A percentile compares a stretch with the other conserved stretches of the same genome.
Conservation (phyloP, 2,329 filamentous ascomycete genomes). For the Fusarium armeniacum region DNA sequence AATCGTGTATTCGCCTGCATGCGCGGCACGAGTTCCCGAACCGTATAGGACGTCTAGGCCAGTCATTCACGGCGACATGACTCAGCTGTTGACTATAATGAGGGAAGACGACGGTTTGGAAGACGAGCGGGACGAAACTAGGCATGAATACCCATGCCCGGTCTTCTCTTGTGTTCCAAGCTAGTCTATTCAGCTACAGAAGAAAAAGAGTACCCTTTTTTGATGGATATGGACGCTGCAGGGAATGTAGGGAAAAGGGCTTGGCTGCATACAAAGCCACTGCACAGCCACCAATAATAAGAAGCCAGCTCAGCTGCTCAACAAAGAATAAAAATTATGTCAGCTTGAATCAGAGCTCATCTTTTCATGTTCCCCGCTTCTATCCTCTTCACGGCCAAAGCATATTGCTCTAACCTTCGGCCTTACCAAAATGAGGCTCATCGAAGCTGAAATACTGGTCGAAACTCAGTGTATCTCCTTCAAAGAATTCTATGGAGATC, state of each 20-base stretch:
- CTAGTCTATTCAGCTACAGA: too few relatives aligned
- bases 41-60: fast-evolving
- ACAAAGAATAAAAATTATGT: not conserved
- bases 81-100: not conserved
- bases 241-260: not conserved
- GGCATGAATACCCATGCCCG: too few relatives aligned
- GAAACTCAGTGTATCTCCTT: not conserved
- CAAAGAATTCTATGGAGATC: not conserved
- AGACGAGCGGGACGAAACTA: fast-evolving
- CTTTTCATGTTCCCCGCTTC: not conserved
- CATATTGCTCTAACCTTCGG: too few relatives aligned
- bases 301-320: not conserved
- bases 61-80: not conserved
- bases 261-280: not conserved
- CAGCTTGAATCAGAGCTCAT: not conserved
- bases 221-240: too few relatives aligned
- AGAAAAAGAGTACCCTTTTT: too few relatives aligned
- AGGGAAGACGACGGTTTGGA: fast-evolving
- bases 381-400: fast-evolving
- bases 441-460: not conserved
- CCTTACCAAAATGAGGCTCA: not conserved
- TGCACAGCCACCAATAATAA: not conserved
- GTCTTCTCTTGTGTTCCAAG: too few relatives aligned
- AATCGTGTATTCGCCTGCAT: not conserved
- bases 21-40: fast-evolving